Conservation (phyloP, 345 rosid genomes). For the Pistacia vera region DNA sequence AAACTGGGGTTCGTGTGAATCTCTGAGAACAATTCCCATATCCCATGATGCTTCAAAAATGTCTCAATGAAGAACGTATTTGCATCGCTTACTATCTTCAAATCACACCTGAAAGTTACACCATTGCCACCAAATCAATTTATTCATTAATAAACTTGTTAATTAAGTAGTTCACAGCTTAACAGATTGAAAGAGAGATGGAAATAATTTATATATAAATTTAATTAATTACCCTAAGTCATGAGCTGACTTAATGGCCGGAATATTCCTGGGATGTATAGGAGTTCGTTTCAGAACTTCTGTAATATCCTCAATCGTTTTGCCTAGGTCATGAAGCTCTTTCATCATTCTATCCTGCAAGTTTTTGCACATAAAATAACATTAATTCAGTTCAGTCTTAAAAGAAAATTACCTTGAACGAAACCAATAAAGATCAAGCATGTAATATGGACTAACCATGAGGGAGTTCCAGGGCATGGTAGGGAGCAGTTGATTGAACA, state of each 20-base stretch:
- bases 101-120: conserved; percentile 53
- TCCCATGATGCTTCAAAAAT: conserved; percentile 61
- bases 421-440: neutral
- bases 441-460: conserved; percentile 49
- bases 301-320: conserved; percentile 56
- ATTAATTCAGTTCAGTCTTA: neutral
- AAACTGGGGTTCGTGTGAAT: conserved; percentile 71
- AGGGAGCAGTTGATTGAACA: conserved; percentile 80
- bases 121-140: neutral
- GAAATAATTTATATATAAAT: neutral
- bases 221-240: conserved; percentile 52
- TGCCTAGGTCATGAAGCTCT: conserved; percentile 63
- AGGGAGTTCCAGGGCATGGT: conserved; percentile 92
- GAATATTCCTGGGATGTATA: conserved; percentile 60
- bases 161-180: neutral
- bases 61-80: conserved; percentile 75
- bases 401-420: neutral
- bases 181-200: neutral
- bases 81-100: conserved; percentile 80
- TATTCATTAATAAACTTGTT: neutral
- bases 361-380: neutral
- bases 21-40: conserved; percentile 66
- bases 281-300: conserved; percentile 56
- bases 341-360: conserved; percentile 79
- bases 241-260: conserved; percentile 76